These are phyloP conservation scores for Colletotrichum scovillei DNA, from an alignment of 2,329 filamentous ascomycete species.

Conservation along the genomic window DNA sequence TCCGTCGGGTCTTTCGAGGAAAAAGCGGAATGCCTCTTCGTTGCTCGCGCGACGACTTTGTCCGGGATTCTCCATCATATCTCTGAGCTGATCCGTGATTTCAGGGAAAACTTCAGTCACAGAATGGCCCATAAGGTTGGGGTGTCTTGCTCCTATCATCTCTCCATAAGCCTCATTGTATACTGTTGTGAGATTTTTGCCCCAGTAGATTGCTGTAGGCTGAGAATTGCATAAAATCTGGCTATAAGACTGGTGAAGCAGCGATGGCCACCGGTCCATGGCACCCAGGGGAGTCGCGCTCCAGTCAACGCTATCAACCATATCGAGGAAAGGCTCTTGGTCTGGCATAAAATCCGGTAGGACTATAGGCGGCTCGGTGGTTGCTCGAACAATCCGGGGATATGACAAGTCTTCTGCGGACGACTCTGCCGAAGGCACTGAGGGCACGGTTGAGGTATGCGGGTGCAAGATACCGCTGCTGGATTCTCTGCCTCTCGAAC, in stretches of 20 bases:
- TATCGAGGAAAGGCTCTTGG: constrained; percentile 51
- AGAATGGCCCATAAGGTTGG: constrained; percentile 69
- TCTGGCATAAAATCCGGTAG: constrained; percentile 48
- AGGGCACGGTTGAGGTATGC: background rate
- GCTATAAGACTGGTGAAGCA: constrained; percentile 57
- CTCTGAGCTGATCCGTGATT: constrained; percentile 67
- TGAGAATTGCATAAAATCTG: constrained; percentile 57
- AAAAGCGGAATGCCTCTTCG: constrained; percentile 59
- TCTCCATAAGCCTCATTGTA: constrained; percentile 76
- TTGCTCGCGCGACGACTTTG: constrained; percentile 46
- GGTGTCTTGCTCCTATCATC: constrained; percentile 74
- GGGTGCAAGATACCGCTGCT: constrained; percentile 16
- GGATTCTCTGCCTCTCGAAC: constrained; percentile 36
- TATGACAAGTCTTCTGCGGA: constrained; percentile 17
- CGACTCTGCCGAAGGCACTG: constrained; percentile 5
- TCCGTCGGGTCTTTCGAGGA: constrained; percentile 54
- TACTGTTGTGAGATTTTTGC: constrained; percentile 69
- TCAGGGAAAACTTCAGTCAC: constrained; percentile 56
- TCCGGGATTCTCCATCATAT: constrained; percentile 47
- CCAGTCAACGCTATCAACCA: constrained; percentile 59
- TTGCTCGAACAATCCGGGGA: constrained; percentile 43
- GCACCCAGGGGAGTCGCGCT: constrained; percentile 57
- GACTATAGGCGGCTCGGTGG: constrained; percentile 46
- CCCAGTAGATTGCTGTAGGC: constrained; percentile 73
- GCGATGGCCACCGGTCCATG: constrained; percentile 57